These are phyloP conservation scores for Xylariaceae sp. DNA, from an alignment of 2,329 filamentous ascomycete species.

Conservation along the genomic window DNA sequence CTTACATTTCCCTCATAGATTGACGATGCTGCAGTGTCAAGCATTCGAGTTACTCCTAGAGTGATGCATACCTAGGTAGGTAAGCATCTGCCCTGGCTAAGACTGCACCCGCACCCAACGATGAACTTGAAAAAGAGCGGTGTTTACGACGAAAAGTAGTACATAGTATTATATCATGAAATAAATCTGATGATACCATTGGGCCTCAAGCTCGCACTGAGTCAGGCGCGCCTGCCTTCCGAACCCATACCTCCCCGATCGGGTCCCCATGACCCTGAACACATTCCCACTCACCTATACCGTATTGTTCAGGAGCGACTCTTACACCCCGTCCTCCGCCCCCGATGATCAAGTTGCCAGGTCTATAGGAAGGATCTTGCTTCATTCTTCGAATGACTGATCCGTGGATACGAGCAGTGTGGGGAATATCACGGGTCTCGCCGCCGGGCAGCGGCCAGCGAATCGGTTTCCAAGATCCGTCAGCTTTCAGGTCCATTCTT, in stretches of 20 bases:
- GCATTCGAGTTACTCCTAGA: too few relatives aligned
- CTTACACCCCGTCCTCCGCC: conserved; percentile 71
- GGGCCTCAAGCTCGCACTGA: too few relatives aligned
- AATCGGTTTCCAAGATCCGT: conserved; percentile 77
- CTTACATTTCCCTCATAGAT: too few relatives aligned
- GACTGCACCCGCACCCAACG: too few relatives aligned
- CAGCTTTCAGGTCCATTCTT: conserved; percentile 70
- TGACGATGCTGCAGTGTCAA: too few relatives aligned
- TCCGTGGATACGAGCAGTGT: conserved; percentile 67
- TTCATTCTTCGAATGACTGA: conserved; percentile 73
- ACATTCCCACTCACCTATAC: conserved; percentile 72
- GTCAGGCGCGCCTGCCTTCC: conserved; percentile 24
- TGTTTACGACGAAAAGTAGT: too few relatives aligned
- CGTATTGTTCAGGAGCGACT: conserved; percentile 57
- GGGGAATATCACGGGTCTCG: conserved; percentile 73
- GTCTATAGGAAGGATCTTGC: conserved; percentile 61
- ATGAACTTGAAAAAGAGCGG: too few relatives aligned
- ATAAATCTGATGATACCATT: too few relatives aligned
- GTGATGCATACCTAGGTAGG: too few relatives aligned
- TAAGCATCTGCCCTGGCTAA: too few relatives aligned
- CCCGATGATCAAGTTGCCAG: conserved; percentile 76
- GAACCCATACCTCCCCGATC: conserved; percentile 66
- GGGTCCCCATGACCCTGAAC: conserved; percentile 62
- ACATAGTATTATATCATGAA: too few relatives aligned
- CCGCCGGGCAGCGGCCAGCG: conserved; percentile 76